These are phyloP conservation scores for Apiosordaria backusii DNA, from an alignment of 495 filamentous ascomycete species.

Conservation along the genomic window DNA sequence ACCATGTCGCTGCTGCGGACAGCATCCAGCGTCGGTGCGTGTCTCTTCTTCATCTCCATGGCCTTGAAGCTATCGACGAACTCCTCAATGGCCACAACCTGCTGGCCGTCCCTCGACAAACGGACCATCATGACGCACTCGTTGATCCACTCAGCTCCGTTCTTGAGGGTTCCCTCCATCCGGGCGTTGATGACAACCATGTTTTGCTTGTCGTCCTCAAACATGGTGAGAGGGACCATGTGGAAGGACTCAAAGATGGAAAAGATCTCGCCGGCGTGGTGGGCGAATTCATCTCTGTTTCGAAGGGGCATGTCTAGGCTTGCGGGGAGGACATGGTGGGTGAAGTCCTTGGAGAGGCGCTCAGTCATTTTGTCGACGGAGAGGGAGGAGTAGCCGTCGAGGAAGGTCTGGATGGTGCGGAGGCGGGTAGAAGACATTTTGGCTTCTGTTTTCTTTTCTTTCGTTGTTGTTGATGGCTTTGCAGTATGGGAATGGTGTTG, in stretches of 20 bases:
- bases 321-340: conserved; percentile 36
- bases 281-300: conserved; percentile 31
- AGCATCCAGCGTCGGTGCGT: conserved; percentile 33
- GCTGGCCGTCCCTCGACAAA: conserved; percentile 28
- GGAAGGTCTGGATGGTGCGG: conserved; percentile 30
- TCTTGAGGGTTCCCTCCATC: conserved; percentile 35
- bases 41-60: conserved; percentile 34
- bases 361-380: conserved; percentile 31
- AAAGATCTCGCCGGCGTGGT: conserved; percentile 36
- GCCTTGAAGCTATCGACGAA: conserved; percentile 44
- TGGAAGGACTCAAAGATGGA: conserved; percentile 37
- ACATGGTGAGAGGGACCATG: conserved; percentile 36
- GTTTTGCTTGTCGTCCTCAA: conserved; percentile 31
- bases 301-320: conserved; percentile 36
- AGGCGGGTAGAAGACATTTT: conserved; percentile 14
- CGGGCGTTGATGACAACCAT: conserved; percentile 33
- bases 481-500: too few relatives aligned
- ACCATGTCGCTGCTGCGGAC: not conserved
- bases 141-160: conserved; percentile 32
- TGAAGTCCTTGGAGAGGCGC: conserved; percentile 32
- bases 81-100: conserved; percentile 34
- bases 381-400: conserved; percentile 38
- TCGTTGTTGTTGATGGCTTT: not conserved
- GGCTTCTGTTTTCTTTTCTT: not conserved
- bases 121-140: conserved; percentile 42